Base-by-base conservation (phyloP, 106 monocot species). In the Platanthera guangdongensis region DNA sequence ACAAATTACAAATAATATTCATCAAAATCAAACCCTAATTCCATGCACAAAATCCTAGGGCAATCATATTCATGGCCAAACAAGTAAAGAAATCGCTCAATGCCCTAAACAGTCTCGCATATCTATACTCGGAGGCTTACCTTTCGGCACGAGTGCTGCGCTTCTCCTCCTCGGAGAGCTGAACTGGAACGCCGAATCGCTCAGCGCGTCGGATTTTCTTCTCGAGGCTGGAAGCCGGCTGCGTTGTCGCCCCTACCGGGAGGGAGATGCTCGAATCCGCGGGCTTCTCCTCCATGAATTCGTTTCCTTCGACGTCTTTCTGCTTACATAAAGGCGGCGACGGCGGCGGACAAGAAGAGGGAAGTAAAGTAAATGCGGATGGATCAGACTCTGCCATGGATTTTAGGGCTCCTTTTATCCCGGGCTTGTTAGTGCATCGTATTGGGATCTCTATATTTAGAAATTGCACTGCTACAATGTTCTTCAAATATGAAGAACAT, bases 141-240 rank as follows among this genome's bases (percentile, higher is more conserved):
- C 89, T 79, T 25, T 89, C 86, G 13, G 89, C 86, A 13, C 89
- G 81, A 46, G 86, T 84, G 71, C 57, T 89, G 47, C 86, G 79
- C 80, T 86, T 89, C 82, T 89, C 89, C 89, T 89, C 82, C 47
- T 89, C 89, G 10, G 84, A 89, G 6, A 89, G 86, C 50, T 77
- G 70, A 9, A 89, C 79, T 13, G 86, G 69, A 46, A 84, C 59
- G 14, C 89, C 84, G n/a, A 89, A 86, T 63, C 89, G 76, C 81
- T 86, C 86, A 0, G 86, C 89, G 0, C 86, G 83, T 4, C 75
- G 79, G 15, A 78, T 57, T 75, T 86, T 89, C 80, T 89, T 89
- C 89, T 89, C 80, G 22, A 86, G 63, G 47, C 78, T 72, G 25
- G 82, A 54, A 55, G 51, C 77, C 53, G 52, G 13, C 32, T 39